Evolutionary conservation across 176 grass and related monocot genomes (phyloP), one percentile per base, ranked within the genome.

Genomic region (Urochloa ruziziensis): DNA sequence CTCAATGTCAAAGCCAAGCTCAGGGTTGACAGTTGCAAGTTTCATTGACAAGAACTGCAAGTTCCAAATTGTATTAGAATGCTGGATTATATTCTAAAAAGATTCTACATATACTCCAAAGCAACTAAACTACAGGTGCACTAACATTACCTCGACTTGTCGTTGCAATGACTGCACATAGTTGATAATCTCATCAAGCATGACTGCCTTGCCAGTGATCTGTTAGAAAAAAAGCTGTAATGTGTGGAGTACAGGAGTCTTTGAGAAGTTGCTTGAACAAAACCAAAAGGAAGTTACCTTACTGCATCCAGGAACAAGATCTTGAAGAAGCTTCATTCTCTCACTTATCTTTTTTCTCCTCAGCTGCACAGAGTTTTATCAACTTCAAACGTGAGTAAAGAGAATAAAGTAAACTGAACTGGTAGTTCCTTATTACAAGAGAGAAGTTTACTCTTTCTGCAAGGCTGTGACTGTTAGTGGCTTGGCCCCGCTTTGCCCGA

Each of bases 131-230:
- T 56, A 49, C 3, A 69, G 5, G 3, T 48, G 5, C 42, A 67
- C 33, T 60, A 76, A 53, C 48, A 42, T 18, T 88, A 98, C 96
- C 96, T 98, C 96, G 2, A 98, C 91, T 86, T 98, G 96, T 47
- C 87, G 91, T 93, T 98, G 96, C 83, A 98, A 83, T 57, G 93
- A 98, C 84, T 98, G 96, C 61, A 98, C 96, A 60, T 98, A 98
- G 82, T 98, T 98, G 75, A 98, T 98, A 39, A 98, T 98, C 89
- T 98, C 96, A 84, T 95, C 96, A 83, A 98, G 96, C 93, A 98
- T 98, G 65, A 98, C 89, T 40, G 96, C 96, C 83, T 98, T 98
- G 34, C 93, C 96, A 88, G 91, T 98, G 39, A 95, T 93, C 96
- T 98, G 75, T 51, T 25, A 81, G 46, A 87, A 62, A 15, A 24